Percentiles rank a stretch among this genome's conserved stretches.
These are phyloP conservation scores for Dendrobium chrysotoxum DNA, from an alignment of 106 monocot genomes.

Conservation along the genomic window DNA sequence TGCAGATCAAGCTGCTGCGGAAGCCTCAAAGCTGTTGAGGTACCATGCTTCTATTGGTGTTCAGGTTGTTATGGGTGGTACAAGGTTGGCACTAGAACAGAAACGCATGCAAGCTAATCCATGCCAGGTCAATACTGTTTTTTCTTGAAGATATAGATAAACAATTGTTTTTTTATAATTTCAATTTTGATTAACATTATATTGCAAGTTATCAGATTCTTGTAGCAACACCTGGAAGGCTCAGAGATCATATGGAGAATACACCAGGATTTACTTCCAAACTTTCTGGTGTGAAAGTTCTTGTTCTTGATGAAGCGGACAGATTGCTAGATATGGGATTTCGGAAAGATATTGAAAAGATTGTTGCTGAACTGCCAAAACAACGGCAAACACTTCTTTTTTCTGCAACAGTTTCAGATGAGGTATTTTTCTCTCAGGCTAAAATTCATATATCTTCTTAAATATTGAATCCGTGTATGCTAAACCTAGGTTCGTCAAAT, in stretches of 20 bases:
- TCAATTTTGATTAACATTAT: not conserved
- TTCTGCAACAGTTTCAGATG: constrained; percentile 81
- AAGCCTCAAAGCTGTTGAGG: constrained; percentile 63
- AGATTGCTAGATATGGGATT: constrained; percentile 86
- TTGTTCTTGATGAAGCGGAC: constrained; percentile 87
- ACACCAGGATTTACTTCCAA: constrained; percentile 77
- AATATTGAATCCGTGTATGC: not conserved
- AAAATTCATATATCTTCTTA: not conserved
- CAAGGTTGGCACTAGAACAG: constrained; percentile 76
- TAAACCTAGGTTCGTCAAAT: constrained; percentile 57
- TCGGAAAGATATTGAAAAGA: constrained; percentile 72
- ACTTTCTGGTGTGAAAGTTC: constrained; percentile 66
- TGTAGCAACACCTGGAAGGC: constrained; percentile 95
- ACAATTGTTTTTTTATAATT: not conserved
- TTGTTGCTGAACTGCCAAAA: constrained; percentile 68
- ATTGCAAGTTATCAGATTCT: constrained; percentile 44
- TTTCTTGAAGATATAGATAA: not conserved
- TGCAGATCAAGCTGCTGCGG: constrained; percentile 88
- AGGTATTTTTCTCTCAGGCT: constrained; percentile 32
- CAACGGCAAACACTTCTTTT: constrained; percentile 80
- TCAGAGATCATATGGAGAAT: constrained; percentile 93
- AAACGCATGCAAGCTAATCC: constrained; percentile 87
- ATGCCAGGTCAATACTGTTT: constrained; percentile 56
- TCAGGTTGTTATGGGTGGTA: constrained; percentile 93
- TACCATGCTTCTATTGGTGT: constrained; percentile 79